Base-by-base conservation (phyloP, 169 alveolate genomes). In the Plasmodium blacklocki region DNA sequence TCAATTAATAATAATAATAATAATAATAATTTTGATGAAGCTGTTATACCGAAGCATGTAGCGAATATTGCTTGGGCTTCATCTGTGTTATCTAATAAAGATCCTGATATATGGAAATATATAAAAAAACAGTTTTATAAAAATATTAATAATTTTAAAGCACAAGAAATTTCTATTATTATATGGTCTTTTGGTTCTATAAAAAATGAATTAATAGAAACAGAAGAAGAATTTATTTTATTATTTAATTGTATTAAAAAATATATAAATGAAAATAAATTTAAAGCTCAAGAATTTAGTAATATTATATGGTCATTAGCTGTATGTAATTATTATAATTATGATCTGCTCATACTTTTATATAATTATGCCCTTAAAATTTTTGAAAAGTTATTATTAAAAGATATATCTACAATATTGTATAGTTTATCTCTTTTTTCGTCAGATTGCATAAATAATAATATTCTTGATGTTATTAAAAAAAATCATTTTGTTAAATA, bases 1-100 rank as follows among this genome's bases (percentile, higher is more conserved):
- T 23, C 19, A 2, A 18, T 21, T 21, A 80, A 68, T 62, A 45
- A 12, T 12, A 26, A 29, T 32, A 32, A 32, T 32, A 32, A 32
- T 32, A 32, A 32, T 32, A 32, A 32, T 32, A 32, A 32, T 32
- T 32, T 7, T 32, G 45, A 32, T 32, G 45, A 32, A 32, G 6
- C 45, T 2, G 56, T 80, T 23, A 62, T 39, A n/a, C 47, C 90
- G 4, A 80, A 80, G 18, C 90, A 80, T 71, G 73, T 80, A 47
- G 90, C 90, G 1, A 80, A 80, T 49, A 80, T 80, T 26, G 67
- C 90, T 18, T 80, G 90, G 90, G 90, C 90, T 1, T 80, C 90
- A 12, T 58, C 74, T 49, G 58, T 80, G 15, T 23, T 80, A 60
- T 67, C 73, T 45, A 80, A 80, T 15, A n/a, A 73, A 12, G 90